phyloP scores from a whole-genome alignment of 2,329 filamentous ascomycete species.

The Alternaria sp. region DNA sequence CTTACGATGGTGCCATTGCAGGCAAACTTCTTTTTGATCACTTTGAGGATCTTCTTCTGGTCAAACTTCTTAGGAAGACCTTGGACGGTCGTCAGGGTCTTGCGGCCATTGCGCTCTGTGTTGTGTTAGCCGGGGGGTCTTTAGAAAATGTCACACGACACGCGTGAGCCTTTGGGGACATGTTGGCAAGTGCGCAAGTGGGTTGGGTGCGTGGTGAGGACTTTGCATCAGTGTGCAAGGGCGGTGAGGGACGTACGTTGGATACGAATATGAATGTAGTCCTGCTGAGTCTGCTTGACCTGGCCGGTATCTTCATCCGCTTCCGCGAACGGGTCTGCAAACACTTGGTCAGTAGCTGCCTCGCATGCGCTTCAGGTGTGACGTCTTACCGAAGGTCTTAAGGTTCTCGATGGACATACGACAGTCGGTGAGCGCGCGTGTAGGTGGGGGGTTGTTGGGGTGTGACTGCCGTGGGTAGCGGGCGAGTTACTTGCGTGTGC shows the following conservation, averaged over 20 bases:
- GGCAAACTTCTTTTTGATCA: conserved; percentile 99
- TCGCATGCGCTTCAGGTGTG: conserved; percentile 8
- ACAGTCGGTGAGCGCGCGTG: conserved; percentile 37
- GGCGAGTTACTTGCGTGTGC: conserved; percentile 13
- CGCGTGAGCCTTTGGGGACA: background rate
- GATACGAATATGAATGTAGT: conserved; percentile 99
- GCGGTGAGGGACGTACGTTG: conserved; percentile 72
- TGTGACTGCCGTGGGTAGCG: conserved; percentile 15
- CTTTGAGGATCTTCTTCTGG: conserved; percentile 99
- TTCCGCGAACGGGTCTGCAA: conserved; percentile 95
- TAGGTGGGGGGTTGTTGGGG: conserved; percentile 31
- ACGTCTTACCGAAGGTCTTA: conserved; percentile 53
- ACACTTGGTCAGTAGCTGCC: conserved; percentile 4
- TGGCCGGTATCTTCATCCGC: conserved; percentile 99
- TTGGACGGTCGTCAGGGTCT: conserved; percentile 99
- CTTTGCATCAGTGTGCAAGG: conserved; percentile 1
- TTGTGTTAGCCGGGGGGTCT: conserved; percentile 51
- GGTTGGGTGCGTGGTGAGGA: conserved; percentile 5
- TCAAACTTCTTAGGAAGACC: conserved; percentile 99
- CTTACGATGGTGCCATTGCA: conserved; percentile 99
- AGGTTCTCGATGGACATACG: conserved; percentile 57
- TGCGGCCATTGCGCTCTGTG: conserved; percentile 99
- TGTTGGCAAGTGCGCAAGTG: background rate
- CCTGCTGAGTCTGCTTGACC: conserved; percentile 85
- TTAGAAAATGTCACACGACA: background rate